Conservation (phyloP, 2,329 filamentous ascomycete genomes). For the Furcasterigmium sp. region DNA sequence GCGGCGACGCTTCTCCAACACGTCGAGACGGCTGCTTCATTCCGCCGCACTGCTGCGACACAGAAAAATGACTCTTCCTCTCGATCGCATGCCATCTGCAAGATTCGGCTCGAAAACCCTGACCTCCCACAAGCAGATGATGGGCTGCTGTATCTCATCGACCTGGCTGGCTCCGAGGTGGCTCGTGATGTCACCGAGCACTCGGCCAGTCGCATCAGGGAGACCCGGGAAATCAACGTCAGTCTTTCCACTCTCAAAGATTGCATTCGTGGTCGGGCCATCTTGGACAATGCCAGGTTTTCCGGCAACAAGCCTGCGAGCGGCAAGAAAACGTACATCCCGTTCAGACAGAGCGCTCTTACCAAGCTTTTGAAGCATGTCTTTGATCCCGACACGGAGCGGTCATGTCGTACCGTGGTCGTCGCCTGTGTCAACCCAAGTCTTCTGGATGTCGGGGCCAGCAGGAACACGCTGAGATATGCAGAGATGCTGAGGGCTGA, state of each 20-base stretch:
- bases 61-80: slow-evolving; percentile 41
- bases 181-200: slow-evolving; percentile 36
- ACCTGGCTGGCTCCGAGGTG: slow-evolving; percentile 43
- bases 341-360: slow-evolving; percentile 39
- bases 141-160: slow-evolving; percentile 40
- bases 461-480: slow-evolving; percentile 43
- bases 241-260: slow-evolving; percentile 46
- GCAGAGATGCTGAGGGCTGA: slow-evolving; percentile 39
- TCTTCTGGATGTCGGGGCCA: slow-evolving; percentile 34
- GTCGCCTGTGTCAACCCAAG: slow-evolving; percentile 43
- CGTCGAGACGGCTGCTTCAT: slow-evolving; percentile 30
- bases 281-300: slow-evolving; percentile 20
- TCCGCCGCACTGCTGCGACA: slow-evolving; percentile 35
- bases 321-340: slow-evolving; percentile 30
- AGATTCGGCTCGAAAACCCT: slow-evolving; percentile 34
- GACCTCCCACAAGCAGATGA: slow-evolving; percentile 22
- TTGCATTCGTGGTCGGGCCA: slow-evolving; percentile 41
- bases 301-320: slow-evolving; percentile 4
- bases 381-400: slow-evolving; percentile 35
- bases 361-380: slow-evolving; percentile 45
- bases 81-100: slow-evolving; percentile 42
- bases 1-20: slow-evolving; percentile 21
- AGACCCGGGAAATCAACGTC: slow-evolving; percentile 41
- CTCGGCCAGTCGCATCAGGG: slow-evolving; percentile 36
- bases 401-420: slow-evolving; percentile 36